Evolutionary conservation across 2,329 filamentous ascomycete genomes (phyloP).

Genomic region (Coniella vitis): DNA sequence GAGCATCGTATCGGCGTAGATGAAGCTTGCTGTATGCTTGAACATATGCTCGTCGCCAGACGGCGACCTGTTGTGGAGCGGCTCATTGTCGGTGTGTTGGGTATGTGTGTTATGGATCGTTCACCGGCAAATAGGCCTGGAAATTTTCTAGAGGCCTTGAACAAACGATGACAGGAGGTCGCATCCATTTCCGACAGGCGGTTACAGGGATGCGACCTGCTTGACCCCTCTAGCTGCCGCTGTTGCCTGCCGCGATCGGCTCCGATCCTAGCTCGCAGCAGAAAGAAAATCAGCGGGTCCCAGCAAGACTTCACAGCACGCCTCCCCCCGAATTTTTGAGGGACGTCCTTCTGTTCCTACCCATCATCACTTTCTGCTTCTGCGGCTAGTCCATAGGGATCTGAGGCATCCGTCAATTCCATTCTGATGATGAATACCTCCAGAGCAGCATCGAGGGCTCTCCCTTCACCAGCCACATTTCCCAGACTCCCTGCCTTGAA

Average conservation of each 20-base stretch:
- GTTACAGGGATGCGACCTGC: slow-evolving; percentile 6
- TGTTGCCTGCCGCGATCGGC: slow-evolving; percentile 11
- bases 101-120: slow-evolving; percentile 22
- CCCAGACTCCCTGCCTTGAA: slow-evolving; percentile 33
- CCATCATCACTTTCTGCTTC: background rate
- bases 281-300: slow-evolving; percentile 1
- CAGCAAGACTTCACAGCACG: slow-evolving; percentile 11
- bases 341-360: background rate
- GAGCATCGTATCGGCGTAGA: slow-evolving; percentile 10
- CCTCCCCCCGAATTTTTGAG: slow-evolving; percentile 12
- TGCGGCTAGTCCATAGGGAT: slow-evolving; percentile 2
- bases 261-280: slow-evolving; percentile 12
- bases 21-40: slow-evolving; percentile 22
- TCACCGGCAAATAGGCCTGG: background rate
- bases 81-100: slow-evolving; percentile 30
- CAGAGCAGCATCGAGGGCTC: slow-evolving; percentile 34
- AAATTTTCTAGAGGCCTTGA: slow-evolving; percentile 2
- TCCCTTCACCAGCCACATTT: slow-evolving; percentile 35
- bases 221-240: slow-evolving; percentile 1
- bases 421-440: slow-evolving; percentile 38
- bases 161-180: background rate
- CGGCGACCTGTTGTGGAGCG: slow-evolving; percentile 36
- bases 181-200: background rate
- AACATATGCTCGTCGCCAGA: slow-evolving; percentile 33
- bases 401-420: slow-evolving; percentile 17